Conservation (phyloP, 805 yeast species). For the Cyberlindnera euphorbiae region DNA sequence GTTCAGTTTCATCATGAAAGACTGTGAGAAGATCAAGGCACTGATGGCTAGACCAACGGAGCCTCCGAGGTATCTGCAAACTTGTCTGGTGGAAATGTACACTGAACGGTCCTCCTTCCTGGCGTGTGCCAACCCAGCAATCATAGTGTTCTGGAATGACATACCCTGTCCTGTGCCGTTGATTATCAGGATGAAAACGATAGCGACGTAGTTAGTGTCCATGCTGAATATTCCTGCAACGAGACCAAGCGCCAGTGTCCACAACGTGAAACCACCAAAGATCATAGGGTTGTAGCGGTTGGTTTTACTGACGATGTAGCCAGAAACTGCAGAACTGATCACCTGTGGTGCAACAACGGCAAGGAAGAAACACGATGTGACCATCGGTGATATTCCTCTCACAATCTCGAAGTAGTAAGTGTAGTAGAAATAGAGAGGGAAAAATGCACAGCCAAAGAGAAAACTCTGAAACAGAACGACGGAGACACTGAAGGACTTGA, state of each 20-base stretch:
- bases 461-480: slow-evolving; percentile 36
- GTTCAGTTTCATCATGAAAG: slow-evolving; percentile 9
- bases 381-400: slow-evolving; percentile 13
- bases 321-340: slow-evolving; percentile 12
- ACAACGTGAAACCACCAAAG: slow-evolving; percentile 16
- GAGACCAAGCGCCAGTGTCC: slow-evolving; percentile 12
- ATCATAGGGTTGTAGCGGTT: slow-evolving; percentile 16
- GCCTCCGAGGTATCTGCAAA: slow-evolving; percentile 57
- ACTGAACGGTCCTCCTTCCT: slow-evolving; percentile 53
- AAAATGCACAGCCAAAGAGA: slow-evolving; percentile 46
- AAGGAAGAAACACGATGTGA: slow-evolving; percentile 16
- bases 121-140: slow-evolving; percentile 40
- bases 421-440: slow-evolving; percentile 41
- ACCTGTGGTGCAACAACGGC: slow-evolving; percentile 17
- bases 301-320: slow-evolving; percentile 11
- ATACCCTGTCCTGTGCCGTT: slow-evolving; percentile 36
- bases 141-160: slow-evolving; percentile 18
- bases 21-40: slow-evolving; percentile 21
- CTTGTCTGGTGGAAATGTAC: slow-evolving; percentile 52
- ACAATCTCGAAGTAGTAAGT: slow-evolving; percentile 35
- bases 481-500: slow-evolving; percentile 33
- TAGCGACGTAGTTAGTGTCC: slow-evolving; percentile 27
- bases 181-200: slow-evolving; percentile 32
- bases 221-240: slow-evolving; percentile 10
- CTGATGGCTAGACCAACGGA: slow-evolving; percentile 50